A percentile compares a stretch with the other conserved stretches of the same genome.
Conservation (phyloP, 2,329 filamentous ascomycete species). For the Colletotrichum liriopes region DNA sequence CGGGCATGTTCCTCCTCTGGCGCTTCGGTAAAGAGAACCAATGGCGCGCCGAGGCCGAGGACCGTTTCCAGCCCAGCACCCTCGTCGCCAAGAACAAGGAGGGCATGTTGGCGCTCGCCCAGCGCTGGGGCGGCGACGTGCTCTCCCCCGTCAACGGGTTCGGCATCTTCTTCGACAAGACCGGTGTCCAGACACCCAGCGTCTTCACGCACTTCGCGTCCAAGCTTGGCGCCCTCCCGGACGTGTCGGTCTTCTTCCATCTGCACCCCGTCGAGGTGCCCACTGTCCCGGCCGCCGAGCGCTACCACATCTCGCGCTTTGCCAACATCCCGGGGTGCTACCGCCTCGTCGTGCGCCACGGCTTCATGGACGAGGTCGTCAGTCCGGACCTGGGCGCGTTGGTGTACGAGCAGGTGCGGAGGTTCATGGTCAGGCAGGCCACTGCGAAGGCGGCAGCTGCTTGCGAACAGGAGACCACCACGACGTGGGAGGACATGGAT, state of each 20-base stretch:
- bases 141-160: slow-evolving; percentile 68
- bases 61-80: slow-evolving; percentile 67
- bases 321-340: slow-evolving; percentile 74
- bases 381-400: slow-evolving; percentile 74
- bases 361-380: slow-evolving; percentile 81
- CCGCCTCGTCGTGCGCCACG: slow-evolving; percentile 78
- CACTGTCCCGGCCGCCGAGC: slow-evolving; percentile 63
- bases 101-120: slow-evolving; percentile 51
- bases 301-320: slow-evolving; percentile 62
- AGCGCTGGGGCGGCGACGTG: slow-evolving; percentile 59
- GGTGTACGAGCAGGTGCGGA: slow-evolving; percentile 71
- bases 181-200: slow-evolving; percentile 74
- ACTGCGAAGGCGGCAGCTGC: slow-evolving; percentile 44
- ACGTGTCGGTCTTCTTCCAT: slow-evolving; percentile 83
- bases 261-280: slow-evolving; percentile 75
- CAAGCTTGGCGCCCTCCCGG: slow-evolving; percentile 78
- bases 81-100: slow-evolving; percentile 50
- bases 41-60: slow-evolving; percentile 78
- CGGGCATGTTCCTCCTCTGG: slow-evolving; percentile 80
- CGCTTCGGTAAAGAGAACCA: slow-evolving; percentile 85
- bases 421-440: slow-evolving; percentile 60
- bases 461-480: slow-evolving; percentile 34
- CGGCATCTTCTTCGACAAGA: slow-evolving; percentile 86
- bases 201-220: slow-evolving; percentile 82
- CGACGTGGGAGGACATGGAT: slow-evolving; percentile 29